These are phyloP conservation scores for Purshia tridentata DNA, from an alignment of 306 rosid genomes.

Conservation along the genomic window DNA sequence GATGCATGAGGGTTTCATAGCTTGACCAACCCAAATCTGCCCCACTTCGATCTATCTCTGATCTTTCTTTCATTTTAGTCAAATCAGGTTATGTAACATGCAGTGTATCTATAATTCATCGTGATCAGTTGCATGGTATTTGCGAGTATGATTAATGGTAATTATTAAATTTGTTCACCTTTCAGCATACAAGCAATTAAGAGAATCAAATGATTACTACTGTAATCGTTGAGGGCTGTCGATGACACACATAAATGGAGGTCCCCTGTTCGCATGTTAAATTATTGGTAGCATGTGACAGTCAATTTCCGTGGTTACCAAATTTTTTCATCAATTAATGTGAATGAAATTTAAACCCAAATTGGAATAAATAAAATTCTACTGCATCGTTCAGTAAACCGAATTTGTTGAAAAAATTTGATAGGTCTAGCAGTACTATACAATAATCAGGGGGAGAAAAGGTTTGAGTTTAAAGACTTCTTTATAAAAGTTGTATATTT, in stretches of 20 bases:
- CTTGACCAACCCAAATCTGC: not conserved
- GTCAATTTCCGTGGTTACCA: no score
- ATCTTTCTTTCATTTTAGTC: not conserved
- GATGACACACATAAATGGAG: not conserved
- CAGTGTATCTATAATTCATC: not conserved
- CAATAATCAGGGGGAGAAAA: not conserved
- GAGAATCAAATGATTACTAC: not conserved
- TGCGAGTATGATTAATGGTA: not conserved
- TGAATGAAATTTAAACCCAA: no score
- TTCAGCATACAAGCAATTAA: not conserved
- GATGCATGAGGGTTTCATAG: conserved; percentile 39
- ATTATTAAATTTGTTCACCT: not conserved
- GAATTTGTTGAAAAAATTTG: no score
- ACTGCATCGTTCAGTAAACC: no score
- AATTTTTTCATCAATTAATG: no score
- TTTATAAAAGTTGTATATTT: not conserved
- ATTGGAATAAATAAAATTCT: no score
- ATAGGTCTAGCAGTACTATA: no score
- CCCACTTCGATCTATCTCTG: not conserved
- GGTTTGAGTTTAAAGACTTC: not conserved
- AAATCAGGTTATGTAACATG: not conserved
- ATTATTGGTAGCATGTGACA: not conserved
- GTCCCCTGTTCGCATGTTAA: not conserved
- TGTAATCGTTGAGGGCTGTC: not conserved
- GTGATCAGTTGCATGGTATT: conserved; percentile 11